phyloP scores from a whole-genome alignment of 2,329 filamentous ascomycete genomes.

The Thielaviopsis ethacetica region DNA sequence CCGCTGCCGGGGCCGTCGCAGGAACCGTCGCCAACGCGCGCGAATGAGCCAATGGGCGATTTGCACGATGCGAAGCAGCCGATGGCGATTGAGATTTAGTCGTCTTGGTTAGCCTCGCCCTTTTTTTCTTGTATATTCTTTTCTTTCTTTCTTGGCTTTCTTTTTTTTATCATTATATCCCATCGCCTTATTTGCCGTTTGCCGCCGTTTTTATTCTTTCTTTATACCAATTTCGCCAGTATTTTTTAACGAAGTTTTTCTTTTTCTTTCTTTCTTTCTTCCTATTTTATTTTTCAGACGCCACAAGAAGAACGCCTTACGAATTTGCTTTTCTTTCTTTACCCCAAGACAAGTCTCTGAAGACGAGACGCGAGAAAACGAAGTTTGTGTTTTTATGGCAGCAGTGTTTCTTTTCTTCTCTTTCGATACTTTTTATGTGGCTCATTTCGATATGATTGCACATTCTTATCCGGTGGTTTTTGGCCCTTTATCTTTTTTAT shows the following conservation, averaged over 20 bases:
- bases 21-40: constrained; percentile 6
- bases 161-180: not conserved
- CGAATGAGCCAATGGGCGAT: not conserved
- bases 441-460: not conserved
- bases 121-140: constrained; percentile 4
- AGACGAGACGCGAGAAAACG: no score
- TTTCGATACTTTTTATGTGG: not conserved
- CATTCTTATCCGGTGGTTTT: not conserved
- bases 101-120: not conserved
- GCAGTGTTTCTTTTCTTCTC: not conserved
- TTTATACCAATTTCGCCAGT: not conserved
- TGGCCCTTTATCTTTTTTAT: not conserved
- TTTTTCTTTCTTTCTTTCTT: not conserved
- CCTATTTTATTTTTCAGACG: not conserved
- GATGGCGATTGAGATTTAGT: constrained; percentile 5
- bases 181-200: not conserved
- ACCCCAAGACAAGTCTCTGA: no score
- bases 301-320: no score
- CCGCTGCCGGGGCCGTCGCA: not conserved
- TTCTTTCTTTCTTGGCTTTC: constrained; percentile 2
- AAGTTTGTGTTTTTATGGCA: no score
- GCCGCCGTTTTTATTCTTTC: constrained; percentile 1
- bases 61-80: constrained; percentile 2
- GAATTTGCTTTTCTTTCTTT: no score
- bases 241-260: not conserved